Base-by-base conservation (phyloP, 2,329 filamentous ascomycete species). In the Xylaria polymorpha region DNA sequence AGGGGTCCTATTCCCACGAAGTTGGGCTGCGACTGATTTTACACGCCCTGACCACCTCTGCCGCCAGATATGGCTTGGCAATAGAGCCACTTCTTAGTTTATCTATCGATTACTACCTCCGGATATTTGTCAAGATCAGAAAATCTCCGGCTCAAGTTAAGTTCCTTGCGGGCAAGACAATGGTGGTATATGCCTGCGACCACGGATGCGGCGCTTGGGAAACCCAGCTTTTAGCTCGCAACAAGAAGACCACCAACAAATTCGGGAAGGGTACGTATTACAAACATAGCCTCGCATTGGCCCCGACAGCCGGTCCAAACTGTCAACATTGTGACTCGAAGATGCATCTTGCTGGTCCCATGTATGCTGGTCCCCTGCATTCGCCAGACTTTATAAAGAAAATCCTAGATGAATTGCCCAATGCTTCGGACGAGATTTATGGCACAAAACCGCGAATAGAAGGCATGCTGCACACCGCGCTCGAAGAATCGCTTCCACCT, bases 71-170 rank as follows among this genome's bases (percentile, higher is more conserved):
- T 74, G 95, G 96, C 0, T 84, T 98, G 50, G 86, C 93, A 0
- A 94, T 98, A 67, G 94, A 98, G 80, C 96, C 96, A 0, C 86
- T 98, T 4, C 86, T 99, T 12, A 97, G 94, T 6, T 87, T 99
- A 1, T 98, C 94, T 2, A 97, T 98, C 71, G 96, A 99, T 80
- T 99, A 97, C 80, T 99, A 99, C 78, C 90, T 91, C 22, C 90
- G 97, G 55, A 86, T 98, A 1, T 99, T 98, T 78, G 91, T 99
- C 55, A 89, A 91, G 22, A 87, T 99, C 43, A 86, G 88, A 69
- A 93, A 90, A 73, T 94, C 93, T 4, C 92, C 94, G 0, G 91
- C 91, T 3, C 91, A 94, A 64, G 94, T 98, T 77, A 99, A 98
- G 79, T 94, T 97, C 71, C 85, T 94, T 22, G 93, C 94, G 2